Evolutionary conservation across 805 yeast genomes (phyloP).

Genomic region (Pichia rugopelliculosa): DNA sequence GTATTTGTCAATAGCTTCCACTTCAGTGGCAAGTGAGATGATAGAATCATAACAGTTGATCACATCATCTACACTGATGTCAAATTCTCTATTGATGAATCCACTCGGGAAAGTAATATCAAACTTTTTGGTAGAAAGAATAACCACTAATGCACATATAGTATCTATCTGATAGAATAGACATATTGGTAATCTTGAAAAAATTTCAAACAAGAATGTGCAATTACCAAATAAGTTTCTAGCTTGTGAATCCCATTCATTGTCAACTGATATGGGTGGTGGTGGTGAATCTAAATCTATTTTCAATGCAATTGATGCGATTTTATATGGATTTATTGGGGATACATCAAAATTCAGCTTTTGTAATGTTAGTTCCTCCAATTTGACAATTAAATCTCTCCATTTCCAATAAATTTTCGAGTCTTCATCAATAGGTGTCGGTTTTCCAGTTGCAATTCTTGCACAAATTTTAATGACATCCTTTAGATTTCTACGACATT

Average conservation of each 20-base stretch:
- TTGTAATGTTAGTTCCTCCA: slow-evolving; percentile 39
- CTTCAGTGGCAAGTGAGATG: slow-evolving; percentile 14
- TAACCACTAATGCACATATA: slow-evolving; percentile 21
- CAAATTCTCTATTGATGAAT: slow-evolving; percentile 13
- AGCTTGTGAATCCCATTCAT: slow-evolving; percentile 13
- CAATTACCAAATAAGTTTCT: slow-evolving; percentile 17
- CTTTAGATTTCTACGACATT: slow-evolving; percentile 38
- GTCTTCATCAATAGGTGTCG: slow-evolving; percentile 35
- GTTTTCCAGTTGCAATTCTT: slow-evolving; percentile 36
- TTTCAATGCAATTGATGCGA: slow-evolving; percentile 19
- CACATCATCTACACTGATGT: slow-evolving; percentile 14
- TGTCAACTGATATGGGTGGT: slow-evolving; percentile 8
- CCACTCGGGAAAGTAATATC: slow-evolving; percentile 14
- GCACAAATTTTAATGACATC: slow-evolving; percentile 46
- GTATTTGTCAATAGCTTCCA: slow-evolving; percentile 17
- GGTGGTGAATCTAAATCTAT: slow-evolving; percentile 11
- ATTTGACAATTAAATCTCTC: slow-evolving; percentile 39
- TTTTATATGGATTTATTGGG: slow-evolving; percentile 34
- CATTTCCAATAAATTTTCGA: slow-evolving; percentile 43
- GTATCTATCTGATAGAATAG: slow-evolving; percentile 19
- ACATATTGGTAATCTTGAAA: slow-evolving; percentile 25
- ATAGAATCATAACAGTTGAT: slow-evolving; percentile 22
- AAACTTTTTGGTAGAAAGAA: slow-evolving; percentile 18
- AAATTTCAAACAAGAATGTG: slow-evolving; percentile 23
- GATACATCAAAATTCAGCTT: slow-evolving; percentile 42